Evolutionary conservation across 169 alveolate genomes (phyloP), one percentile per base, ranked within the genome.

Genomic region (Plasmodium gaboni): DNA sequence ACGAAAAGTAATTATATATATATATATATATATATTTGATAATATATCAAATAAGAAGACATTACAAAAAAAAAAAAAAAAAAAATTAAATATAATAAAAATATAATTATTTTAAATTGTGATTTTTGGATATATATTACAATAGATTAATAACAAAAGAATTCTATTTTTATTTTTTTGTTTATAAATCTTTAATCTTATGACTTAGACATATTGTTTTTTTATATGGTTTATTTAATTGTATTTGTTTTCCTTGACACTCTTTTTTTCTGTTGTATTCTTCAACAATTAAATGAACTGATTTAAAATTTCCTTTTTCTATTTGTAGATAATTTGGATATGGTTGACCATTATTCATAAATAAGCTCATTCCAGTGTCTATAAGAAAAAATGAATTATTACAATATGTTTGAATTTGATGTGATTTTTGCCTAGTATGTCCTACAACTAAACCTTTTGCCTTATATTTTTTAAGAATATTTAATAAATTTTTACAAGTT

Each of bases 321-420:
- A 44, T 68, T 10, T 48, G 51, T 12, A 76, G 76, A 44, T 76
- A 76, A 68, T 48, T 76, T 17, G 89, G 89, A 51, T 64, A 65
- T 8, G 46, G 76, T 42, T 63, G 76, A 5, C 71, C 89, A 42
- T 65, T 28, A 44, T 76, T 76, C 89, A 67, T 76, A 55, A 76
- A 76, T 64, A 76, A 59, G 46, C 89, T 76, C 89, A 76, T 76
- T 17, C 89, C 76, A 10, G 89, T 76, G 57, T 76, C 89, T n/a
- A 76, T 76, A 28, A 76, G 89, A 65, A 76, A 76, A 24, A 26
- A 50, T n/a, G 46, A 22, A 6, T 68, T 38, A 64, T 76, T 65
- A 51, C 89, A 76, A 59, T 26, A 76, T 17, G 73, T n/a, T 17
- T 59, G 42, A 65, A 76, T 65, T 64, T 63, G 12, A 67, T 76